phyloP scores from a whole-genome alignment of 2,329 filamentous ascomycete species.

The Cryphonectria parasitica region DNA sequence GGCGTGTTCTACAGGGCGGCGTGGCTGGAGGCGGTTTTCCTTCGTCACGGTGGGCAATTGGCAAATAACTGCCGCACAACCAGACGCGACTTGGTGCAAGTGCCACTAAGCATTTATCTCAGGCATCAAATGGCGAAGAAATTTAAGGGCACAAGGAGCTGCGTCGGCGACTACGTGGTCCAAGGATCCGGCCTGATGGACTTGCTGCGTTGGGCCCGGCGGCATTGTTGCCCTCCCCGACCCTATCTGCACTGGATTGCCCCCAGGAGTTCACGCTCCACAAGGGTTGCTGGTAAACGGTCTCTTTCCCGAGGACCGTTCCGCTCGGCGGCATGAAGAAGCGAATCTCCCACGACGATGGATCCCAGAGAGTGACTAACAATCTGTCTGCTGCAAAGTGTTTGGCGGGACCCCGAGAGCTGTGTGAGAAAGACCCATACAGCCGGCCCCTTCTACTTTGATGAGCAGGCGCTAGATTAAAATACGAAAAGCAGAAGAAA shows the following conservation, averaged over 20 bases:
- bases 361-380: background rate
- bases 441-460: constrained; percentile 2
- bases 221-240: constrained; percentile 6
- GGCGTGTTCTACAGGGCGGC: background rate
- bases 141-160: background rate
- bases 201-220: constrained; percentile 7
- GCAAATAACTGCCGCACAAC: background rate
- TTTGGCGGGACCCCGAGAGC: background rate
- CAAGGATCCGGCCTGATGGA: constrained; percentile 17
- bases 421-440: background rate
- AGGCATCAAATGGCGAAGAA: background rate
- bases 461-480: background rate
- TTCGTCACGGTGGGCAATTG: background rate
- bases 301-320: constrained; percentile 11
- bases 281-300: constrained; percentile 3
- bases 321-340: constrained; percentile 9
- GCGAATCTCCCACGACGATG: background rate
- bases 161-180: background rate
- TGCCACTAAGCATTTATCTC: background rate
- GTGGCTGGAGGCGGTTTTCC: background rate
- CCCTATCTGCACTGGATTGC: constrained; percentile 14
- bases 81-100: background rate
- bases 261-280: constrained; percentile 14
- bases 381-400: constrained; percentile 20
- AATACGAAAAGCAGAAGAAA: background rate